These are phyloP conservation scores for Phallus indusiatus DNA, from an alignment of 768 basidiomycete genomes.

Conservation along the genomic window DNA sequence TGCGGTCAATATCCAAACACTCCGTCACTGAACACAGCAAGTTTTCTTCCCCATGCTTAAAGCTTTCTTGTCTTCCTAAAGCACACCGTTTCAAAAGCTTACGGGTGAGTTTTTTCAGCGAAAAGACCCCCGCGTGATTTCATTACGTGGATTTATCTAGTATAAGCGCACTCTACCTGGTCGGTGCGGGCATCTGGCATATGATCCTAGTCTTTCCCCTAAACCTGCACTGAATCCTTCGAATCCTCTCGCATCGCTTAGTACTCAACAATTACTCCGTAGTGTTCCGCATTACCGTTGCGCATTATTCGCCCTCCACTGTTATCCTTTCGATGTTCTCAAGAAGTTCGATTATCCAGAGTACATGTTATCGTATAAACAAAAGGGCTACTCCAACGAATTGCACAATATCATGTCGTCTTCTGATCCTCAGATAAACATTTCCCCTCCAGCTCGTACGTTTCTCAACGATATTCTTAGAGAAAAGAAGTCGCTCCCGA, in stretches of 20 bases:
- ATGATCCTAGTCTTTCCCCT: not conserved
- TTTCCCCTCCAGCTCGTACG: not conserved
- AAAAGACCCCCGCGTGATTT: not conserved
- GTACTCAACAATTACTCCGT: not conserved
- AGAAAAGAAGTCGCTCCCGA: conserved; percentile 1
- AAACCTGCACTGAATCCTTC: not conserved
- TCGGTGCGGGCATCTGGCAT: not conserved
- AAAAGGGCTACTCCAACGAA: not conserved
- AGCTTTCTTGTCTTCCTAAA: not conserved
- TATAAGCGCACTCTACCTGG: conserved; percentile 7
- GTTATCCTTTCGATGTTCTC: conserved; percentile 4
- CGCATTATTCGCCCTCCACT: not conserved
- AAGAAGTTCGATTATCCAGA: not conserved
- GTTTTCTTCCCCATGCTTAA: not conserved
- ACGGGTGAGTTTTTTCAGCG: not conserved
- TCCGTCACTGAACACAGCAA: too few species aligned
- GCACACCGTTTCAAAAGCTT: not conserved
- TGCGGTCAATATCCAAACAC: too few species aligned
- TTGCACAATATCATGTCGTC: not conserved
- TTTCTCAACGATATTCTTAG: not conserved
- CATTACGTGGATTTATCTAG: not conserved
- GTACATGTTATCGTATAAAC: not conserved
- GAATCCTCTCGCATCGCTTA: not conserved
- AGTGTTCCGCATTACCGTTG: not conserved
- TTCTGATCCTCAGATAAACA: not conserved